Percentiles rank a stretch among this genome's conserved stretches.
Evolutionary conservation across 768 basidiomycete genomes (phyloP).

Genomic region (Amanita phalloides): DNA sequence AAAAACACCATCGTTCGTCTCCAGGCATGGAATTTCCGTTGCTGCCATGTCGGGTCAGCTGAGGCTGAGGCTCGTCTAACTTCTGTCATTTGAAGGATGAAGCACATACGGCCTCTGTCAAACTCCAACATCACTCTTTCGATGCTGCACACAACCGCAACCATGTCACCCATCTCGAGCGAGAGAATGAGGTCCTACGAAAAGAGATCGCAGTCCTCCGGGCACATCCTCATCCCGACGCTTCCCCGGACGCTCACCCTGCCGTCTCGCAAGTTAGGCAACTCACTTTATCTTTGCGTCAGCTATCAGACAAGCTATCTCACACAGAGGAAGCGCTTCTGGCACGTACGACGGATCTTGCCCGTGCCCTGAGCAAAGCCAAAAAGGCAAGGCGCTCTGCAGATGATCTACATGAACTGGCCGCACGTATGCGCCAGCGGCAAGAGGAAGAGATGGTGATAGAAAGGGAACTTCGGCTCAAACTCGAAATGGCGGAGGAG

Average conservation of each 20-base stretch:
- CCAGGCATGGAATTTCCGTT: conserved; percentile 27
- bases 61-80: conserved; percentile 7
- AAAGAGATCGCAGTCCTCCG: conserved; percentile 48
- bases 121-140: conserved; percentile 52
- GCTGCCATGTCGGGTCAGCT: conserved; percentile 2
- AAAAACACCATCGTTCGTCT: conserved; percentile 34
- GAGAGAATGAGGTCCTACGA: conserved; percentile 46
- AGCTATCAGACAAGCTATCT: conserved; percentile 57
- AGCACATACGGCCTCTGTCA: conserved; percentile 52
- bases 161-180: conserved; percentile 37
- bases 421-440: conserved; percentile 38
- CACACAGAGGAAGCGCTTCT: conserved; percentile 47
- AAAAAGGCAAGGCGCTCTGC: conserved; percentile 27
- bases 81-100: conserved; percentile 41
- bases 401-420: conserved; percentile 46
- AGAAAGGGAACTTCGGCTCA: conserved; percentile 38
- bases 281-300: conserved; percentile 58
- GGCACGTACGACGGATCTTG: conserved; percentile 36
- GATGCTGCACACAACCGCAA: conserved; percentile 40
- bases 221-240: conserved; percentile 34
- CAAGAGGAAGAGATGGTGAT: conserved; percentile 41
- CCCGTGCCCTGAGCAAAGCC: conserved; percentile 30
- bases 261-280: conserved; percentile 29
- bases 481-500: conserved; percentile 39
- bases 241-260: conserved; percentile 15